Conservation (phyloP, 1,284 basidiomycete species). For the Flammula alnicola region DNA sequence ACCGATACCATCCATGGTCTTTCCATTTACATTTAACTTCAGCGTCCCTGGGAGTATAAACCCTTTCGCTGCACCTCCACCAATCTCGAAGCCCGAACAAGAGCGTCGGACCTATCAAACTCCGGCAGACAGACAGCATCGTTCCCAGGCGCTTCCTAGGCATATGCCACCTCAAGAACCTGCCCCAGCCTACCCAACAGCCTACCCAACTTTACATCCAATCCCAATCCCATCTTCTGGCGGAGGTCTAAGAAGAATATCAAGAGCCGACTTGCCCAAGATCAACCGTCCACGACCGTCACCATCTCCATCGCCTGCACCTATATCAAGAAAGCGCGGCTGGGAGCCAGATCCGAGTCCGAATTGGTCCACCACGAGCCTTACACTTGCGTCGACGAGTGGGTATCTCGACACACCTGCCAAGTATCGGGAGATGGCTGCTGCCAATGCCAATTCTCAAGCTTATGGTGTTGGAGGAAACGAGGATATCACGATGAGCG, state of each 20-base stretch:
- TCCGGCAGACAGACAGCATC: slow-evolving; percentile 17
- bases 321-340: slow-evolving; percentile 62
- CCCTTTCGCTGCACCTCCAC: slow-evolving; percentile 50
- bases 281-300: slow-evolving; percentile 26
- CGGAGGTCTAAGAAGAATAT: slow-evolving; percentile 15
- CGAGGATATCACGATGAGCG: slow-evolving; percentile 3
- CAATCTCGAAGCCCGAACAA: slow-evolving; percentile 26
- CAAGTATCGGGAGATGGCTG: slow-evolving; percentile 59
- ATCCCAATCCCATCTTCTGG: slow-evolving; percentile 6
- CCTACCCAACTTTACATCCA: slow-evolving; percentile 10
- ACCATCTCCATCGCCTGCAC: slow-evolving; percentile 39
- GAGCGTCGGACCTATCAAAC: slow-evolving; percentile 27
- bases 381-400: slow-evolving; percentile 52
- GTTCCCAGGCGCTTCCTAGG: slow-evolving; percentile 13
- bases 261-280: slow-evolving; percentile 25
- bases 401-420: slow-evolving; percentile 71
- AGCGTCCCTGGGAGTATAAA: slow-evolving; percentile 66
- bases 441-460: neutral
- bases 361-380: slow-evolving; percentile 46
- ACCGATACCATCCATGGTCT: slow-evolving; percentile 33
- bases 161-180: slow-evolving; percentile 5
- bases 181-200: slow-evolving; percentile 12
- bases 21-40: slow-evolving; percentile 71
- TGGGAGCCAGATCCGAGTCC: slow-evolving; percentile 68
- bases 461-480: neutral